Percentiles rank a stretch among this genome's conserved stretches.
phyloP scores from a whole-genome alignment of 352 stramenopile species.

The Lagenidium giganteum region DNA sequence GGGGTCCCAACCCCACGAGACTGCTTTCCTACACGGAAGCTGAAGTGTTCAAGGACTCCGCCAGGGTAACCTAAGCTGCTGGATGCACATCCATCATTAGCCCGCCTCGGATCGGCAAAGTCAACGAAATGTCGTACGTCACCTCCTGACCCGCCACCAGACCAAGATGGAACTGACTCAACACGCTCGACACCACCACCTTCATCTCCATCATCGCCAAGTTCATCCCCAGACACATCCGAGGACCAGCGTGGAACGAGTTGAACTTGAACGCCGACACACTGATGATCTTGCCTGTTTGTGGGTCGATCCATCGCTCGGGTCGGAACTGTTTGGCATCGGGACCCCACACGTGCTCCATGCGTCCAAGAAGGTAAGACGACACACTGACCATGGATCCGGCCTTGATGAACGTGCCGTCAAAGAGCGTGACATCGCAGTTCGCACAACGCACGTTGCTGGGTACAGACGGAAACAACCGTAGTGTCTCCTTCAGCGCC shows the following conservation, averaged over 20 bases:
- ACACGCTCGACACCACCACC: slow-evolving; percentile 40
- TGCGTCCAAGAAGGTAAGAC: slow-evolving; percentile 26
- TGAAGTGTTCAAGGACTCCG: too few relatives aligned
- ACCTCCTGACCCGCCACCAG: slow-evolving; percentile 20
- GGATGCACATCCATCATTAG: slow-evolving; percentile 4
- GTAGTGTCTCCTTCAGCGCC: slow-evolving; percentile 14
- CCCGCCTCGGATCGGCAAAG: slow-evolving; percentile 29
- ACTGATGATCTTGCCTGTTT: slow-evolving; percentile 7
- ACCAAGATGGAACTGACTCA: slow-evolving; percentile 52
- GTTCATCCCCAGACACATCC: slow-evolving; percentile 44
- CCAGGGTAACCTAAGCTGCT: too few relatives aligned
- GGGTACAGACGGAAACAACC: slow-evolving; percentile 27
- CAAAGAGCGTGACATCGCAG: slow-evolving; percentile 24
- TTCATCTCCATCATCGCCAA: slow-evolving; percentile 82
- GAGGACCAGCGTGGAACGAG: slow-evolving; percentile 51
- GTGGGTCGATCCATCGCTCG: slow-evolving; percentile 23
- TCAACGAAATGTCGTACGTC: slow-evolving; percentile 38
- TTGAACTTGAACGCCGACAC: slow-evolving; percentile 60
- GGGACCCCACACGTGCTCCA: slow-evolving; percentile 21
- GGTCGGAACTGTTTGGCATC: slow-evolving; percentile 28
- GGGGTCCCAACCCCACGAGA: too few relatives aligned
- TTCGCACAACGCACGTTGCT: slow-evolving; percentile 20
- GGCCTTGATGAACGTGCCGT: slow-evolving; percentile 22
- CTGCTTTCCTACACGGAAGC: too few relatives aligned
- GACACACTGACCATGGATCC: slow-evolving; percentile 15